Base-by-base conservation (phyloP, 768 basidiomycete genomes). In the Phaeotremella skinneri region DNA sequence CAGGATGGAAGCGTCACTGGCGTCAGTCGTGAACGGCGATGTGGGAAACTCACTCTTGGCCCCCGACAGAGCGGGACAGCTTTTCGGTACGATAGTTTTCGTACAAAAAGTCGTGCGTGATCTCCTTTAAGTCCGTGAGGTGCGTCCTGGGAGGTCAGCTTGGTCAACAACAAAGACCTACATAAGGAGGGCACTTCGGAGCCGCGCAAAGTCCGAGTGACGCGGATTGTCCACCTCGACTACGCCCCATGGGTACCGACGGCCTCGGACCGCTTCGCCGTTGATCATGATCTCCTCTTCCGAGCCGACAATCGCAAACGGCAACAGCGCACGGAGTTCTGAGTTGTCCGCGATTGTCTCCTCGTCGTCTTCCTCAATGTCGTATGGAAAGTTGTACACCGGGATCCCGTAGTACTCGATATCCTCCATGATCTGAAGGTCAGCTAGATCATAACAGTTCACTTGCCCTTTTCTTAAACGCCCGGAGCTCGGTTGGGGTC, bases 191-290 rank as follows among this genome's bases (percentile, higher is more conserved):
- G 93, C 94, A 63, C 89, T 88, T 67, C 94, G 82, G 59, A 99
- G 84, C 58, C 91, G 82, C 78, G 88, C 89, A 77, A 98, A 98
- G 81, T 99, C 96, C n/a, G 90, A 96, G 80, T 99, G 96, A 76
- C 91, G 89, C n/a, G 92, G 91, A 78, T 98, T 97, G 81, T 99
- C 96, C 61, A 98, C 93, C 76, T 98, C 93, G 51, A 89, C 96
- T 60, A 98, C 83, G 71, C 96, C 96, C 96, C 96, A 99, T 3
- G 96, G 96, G 79, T 98, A 99, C 73, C 91, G 87, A 67, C 96
- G 84, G 39, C 90, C 94, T 60, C 96, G 88, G 64, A 96, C 86
- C 43, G 85, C 85, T 78, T 92, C 86, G 27, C 93, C 96, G 50
- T 75, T 72, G 62, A 97, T 83, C 70, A 93, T 90, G 63, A 98